Evolutionary conservation across 108 stramenopile genomes (phyloP), one percentile per base, ranked within the genome.

Genomic region (Skeletonema costatum): DNA sequence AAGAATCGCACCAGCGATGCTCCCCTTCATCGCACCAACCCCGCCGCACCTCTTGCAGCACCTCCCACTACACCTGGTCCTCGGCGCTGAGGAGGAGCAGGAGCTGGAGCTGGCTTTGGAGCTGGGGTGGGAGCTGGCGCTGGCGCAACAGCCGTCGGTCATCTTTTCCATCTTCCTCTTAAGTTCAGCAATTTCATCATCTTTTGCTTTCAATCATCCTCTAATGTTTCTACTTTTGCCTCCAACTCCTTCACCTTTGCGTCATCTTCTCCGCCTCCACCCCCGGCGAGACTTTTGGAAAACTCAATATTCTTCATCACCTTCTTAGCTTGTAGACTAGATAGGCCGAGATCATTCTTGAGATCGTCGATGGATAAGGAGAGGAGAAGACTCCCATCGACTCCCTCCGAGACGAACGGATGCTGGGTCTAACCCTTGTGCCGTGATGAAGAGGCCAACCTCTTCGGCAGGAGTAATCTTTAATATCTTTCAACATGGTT

Each of bases 391-490:
- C 79, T 74, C 53, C 83, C 83, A 50, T 77, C 71, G 53, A 84
- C 78, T 44, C 78, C 78, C 42, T 79, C 78, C 5, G 39, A 66
- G 9, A 75, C 19, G 63, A 84, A 84, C 25, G 38, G 10, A n/a
- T 66, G 33, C n/a, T n/a, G 78, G 73, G 19, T 78, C 83, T 7
- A 84, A 68, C 4, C 83, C 83, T 39, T 71, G 74, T 14, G 74
- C 62, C 3, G 64, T 68, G 8, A 84, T 53, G 78, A n/a, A 84
- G 32, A 73, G 7, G 64, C 78, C 78, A n/a, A 84, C 78, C 35
- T 84, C 83, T 59, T 84, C 83, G 11, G 64, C 78, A 1, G 78
- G 78, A 70, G 35, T 64, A 84, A 8, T 84, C 67, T 32, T 80
- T 80, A 58, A 84, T 70, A 31, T 66, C 68, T 64, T 76, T 84